Base-by-base conservation (phyloP, 202 grass and related monocot genomes). In the Panicum hallii region DNA sequence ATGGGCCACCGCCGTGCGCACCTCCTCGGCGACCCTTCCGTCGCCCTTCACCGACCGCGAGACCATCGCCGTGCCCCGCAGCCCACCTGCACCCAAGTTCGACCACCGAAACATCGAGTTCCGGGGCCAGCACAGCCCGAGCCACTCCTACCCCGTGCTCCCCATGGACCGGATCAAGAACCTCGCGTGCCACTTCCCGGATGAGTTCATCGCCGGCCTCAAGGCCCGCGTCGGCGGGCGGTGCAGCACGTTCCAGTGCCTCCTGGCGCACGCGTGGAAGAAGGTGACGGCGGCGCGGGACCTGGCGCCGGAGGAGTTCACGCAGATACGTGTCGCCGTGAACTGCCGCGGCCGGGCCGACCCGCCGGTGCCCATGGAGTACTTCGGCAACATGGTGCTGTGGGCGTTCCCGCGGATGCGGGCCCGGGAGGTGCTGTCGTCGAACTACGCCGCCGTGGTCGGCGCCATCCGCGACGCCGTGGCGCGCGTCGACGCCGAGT, bases 341-440 rank as follows among this genome's bases (percentile, higher is more conserved):
- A 87, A 92, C 83, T 85, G 87, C 63, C 19, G 90, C 16, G 20
- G 43, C 20, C 73, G 73, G 0, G 57, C 75, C 0, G 17, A 28
- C 7, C 74, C 83, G 2, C n/a, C 67, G 3, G 74, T 67, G 63
- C 80, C 85, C 10, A 32, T 26, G 56, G 60, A 88, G 41, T 91
- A 79, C 76, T 85, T 88, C 41, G 85, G 85, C 0, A 91, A 88
- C 76, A 81, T 90, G 84, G 89, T 90, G 14, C 68, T 90, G 6
- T 90, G 82, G 82, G 88, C 88, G 11, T 90, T 82, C 82, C 83
- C 88, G 10, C 41, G 48, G 58, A 72, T 87, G 74, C 44, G 7
- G 0, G 84, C 58, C 32, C 30, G 74, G 45, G 73, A 87, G 11
- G 61, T 90, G 44, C 38, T 84, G 5, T 54, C 71, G 4, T 38